Conservation (phyloP, 2,329 filamentous ascomycete genomes). For the Alternaria sp. region DNA sequence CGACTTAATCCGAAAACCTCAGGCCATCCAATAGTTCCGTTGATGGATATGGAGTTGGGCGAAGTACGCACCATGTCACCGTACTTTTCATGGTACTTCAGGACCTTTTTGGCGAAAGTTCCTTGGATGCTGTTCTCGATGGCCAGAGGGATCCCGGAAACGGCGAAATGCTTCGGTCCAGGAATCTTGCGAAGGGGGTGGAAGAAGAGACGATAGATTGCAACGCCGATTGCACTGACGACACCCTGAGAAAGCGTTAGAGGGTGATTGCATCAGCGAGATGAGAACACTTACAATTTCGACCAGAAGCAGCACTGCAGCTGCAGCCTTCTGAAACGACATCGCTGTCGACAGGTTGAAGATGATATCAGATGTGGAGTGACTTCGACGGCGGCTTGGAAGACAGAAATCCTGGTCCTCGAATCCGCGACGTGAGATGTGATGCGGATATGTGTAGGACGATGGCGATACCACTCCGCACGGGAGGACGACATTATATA, state of each 20-base stretch:
- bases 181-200: slow-evolving; percentile 29
- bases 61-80: slow-evolving; percentile 17
- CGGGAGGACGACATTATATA: neutral
- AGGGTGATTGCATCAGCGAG: neutral
- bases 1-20: slow-evolving; percentile 44
- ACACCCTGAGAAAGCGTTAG: neutral
- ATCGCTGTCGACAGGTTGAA: neutral
- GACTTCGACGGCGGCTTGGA: neutral
- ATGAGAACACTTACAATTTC: neutral
- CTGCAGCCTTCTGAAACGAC: neutral
- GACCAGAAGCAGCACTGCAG: neutral
- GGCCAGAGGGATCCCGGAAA: slow-evolving; percentile 5
- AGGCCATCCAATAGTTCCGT: slow-evolving; percentile 40
- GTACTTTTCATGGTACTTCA: slow-evolving; percentile 6
- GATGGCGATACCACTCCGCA: too few species aligned
- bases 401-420: neutral
- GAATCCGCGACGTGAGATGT: neutral
- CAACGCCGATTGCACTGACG: neutral
- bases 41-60: slow-evolving; percentile 10
- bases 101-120: neutral
- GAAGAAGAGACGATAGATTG: slow-evolving; percentile 24
- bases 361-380: too few species aligned
- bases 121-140: neutral
- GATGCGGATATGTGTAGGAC: neutral
- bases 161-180: slow-evolving; percentile 31